A percentile compares a stretch with the other conserved stretches of the same genome.
These are phyloP conservation scores for Microglena sp. DNA, from an alignment of 139 green algal genomes.

Conservation along the genomic window DNA sequence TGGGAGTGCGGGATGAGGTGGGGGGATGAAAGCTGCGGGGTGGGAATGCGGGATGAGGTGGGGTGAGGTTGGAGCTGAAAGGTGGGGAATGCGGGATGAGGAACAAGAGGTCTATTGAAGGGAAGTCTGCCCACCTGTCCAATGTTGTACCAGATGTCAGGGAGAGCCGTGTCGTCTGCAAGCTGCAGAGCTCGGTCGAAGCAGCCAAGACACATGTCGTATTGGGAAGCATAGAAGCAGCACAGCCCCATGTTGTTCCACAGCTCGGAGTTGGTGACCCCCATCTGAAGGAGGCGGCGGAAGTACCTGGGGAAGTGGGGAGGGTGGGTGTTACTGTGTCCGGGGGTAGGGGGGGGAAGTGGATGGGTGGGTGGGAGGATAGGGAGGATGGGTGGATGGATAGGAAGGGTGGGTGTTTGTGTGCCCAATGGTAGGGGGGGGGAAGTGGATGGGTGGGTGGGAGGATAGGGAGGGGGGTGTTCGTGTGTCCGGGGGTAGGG, in stretches of 20 bases:
- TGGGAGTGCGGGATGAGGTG: too few relatives aligned
- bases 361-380: background rate
- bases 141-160: conserved; percentile 72
- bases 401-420: too few relatives aligned
- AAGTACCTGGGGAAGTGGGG: conserved; percentile 22
- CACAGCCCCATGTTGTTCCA: conserved; percentile 76
- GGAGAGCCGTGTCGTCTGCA: conserved; percentile 33
- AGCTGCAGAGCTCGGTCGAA: conserved; percentile 55
- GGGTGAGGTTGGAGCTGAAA: too few relatives aligned
- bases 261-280: conserved; percentile 60
- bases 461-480: background rate
- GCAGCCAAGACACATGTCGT: conserved; percentile 69
- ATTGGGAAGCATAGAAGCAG: conserved; percentile 75
- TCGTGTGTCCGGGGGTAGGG: too few relatives aligned
- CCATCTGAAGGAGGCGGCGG: conserved; percentile 54
- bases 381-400: background rate
- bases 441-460: background rate
- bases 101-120: too few relatives aligned
- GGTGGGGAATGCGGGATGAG: too few relatives aligned
- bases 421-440: too few relatives aligned
- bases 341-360: background rate
- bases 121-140: conserved; percentile 43
- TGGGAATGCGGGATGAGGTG: too few relatives aligned
- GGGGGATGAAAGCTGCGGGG: too few relatives aligned
- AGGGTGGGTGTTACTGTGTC: background rate